phyloP scores from a whole-genome alignment of 257 asterid species.

The Salvia hispanica region DNA sequence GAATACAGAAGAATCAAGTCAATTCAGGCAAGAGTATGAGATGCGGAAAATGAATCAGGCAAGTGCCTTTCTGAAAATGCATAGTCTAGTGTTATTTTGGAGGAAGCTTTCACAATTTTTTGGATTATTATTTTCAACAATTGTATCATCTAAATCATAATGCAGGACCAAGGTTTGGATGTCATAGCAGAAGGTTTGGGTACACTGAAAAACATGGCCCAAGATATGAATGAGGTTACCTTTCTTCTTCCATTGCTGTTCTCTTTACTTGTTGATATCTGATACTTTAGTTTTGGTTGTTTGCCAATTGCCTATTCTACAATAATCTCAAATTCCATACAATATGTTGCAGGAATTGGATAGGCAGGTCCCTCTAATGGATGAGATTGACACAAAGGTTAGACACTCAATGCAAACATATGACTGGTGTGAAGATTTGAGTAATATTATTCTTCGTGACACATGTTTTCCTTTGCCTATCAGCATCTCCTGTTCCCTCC shows the following conservation, averaged over 20 bases:
- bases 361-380: conserved; percentile 99
- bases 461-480: conserved; percentile 3
- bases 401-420: conserved; percentile 26
- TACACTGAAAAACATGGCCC: conserved; percentile 92
- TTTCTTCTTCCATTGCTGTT: not conserved
- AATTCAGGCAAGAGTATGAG: conserved; percentile 92
- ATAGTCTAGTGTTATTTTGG: conserved; percentile 17
- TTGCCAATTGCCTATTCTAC: conserved; percentile 25
- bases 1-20: conserved; percentile 90
- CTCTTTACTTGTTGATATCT: conserved; percentile 5
- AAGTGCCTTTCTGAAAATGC: conserved; percentile 40
- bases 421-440: conserved; percentile 13
- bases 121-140: conserved; percentile 10
- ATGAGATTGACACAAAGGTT: conserved; percentile 97
- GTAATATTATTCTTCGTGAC: conserved; percentile 1
- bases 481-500: conserved; percentile 1
- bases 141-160: conserved; percentile 25
- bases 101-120: conserved; percentile 9
- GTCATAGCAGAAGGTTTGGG: conserved; percentile 91
- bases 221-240: conserved; percentile 93
- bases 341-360: conserved; percentile 75
- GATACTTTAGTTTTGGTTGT: not conserved
- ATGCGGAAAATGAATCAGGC: conserved; percentile 98
- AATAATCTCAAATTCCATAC: conserved; percentile 20
- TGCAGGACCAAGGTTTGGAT: conserved; percentile 94